phyloP scores from a whole-genome alignment of 2,329 filamentous ascomycete genomes.

The Grosmannia huntii region DNA sequence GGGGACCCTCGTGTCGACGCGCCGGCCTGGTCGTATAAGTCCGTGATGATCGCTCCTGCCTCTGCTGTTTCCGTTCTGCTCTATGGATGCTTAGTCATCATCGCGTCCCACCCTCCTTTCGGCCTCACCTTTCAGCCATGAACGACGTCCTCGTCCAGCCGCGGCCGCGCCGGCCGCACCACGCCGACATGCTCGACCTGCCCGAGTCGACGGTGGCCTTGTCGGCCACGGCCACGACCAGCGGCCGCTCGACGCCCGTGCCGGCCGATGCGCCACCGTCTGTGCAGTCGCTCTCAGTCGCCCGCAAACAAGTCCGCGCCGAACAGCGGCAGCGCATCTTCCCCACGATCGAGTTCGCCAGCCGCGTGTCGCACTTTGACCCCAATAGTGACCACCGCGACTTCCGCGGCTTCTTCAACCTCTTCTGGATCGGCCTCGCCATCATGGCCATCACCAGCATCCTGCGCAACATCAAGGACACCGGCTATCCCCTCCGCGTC shows the following conservation, averaged over 20 bases:
- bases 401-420: constrained; percentile 92
- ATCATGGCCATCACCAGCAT: constrained; percentile 97
- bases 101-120: no score
- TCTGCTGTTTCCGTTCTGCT: no score
- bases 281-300: constrained; percentile 70
- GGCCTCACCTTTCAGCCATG: no score
- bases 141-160: no score
- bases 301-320: constrained; percentile 69
- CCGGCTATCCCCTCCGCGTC: constrained; percentile 71
- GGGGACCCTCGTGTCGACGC: no score
- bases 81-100: no score
- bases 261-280: constrained; percentile 89
- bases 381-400: constrained; percentile 83
- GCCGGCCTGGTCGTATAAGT: no score
- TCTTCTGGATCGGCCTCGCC: constrained; percentile 94
- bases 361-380: constrained; percentile 90
- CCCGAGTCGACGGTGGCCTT: background rate
- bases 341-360: constrained; percentile 82
- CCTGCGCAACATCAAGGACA: constrained; percentile 86
- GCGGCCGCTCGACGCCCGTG: constrained; percentile 72
- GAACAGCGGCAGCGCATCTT: constrained; percentile 76
- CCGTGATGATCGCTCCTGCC: no score
- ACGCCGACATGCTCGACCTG: background rate
- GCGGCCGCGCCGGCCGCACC: no score
- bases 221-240: constrained; percentile 20